Evolutionary conservation across 2,329 filamentous ascomycete species (phyloP).

Genomic region (Monosporascus cannonballus): DNA sequence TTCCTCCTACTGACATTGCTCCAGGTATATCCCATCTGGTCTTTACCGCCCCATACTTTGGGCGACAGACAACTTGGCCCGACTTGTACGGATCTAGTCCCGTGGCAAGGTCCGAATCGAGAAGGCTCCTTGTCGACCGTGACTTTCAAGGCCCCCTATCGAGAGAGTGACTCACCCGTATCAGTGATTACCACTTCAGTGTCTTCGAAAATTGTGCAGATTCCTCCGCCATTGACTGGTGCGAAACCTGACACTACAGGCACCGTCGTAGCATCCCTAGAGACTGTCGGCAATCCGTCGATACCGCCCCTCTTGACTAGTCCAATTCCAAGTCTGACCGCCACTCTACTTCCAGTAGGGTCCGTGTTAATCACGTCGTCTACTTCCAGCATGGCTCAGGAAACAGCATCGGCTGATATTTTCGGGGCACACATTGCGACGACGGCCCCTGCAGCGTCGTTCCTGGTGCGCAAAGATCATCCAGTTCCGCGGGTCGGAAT

Average conservation of each 20-base stretch:
- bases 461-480: slow-evolving; percentile 47
- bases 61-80: slow-evolving; percentile 2
- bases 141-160: slow-evolving; percentile 8
- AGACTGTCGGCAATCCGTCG: slow-evolving; percentile 19
- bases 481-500: slow-evolving; percentile 52
- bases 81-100: slow-evolving; percentile 1
- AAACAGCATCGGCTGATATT: slow-evolving; percentile 35
- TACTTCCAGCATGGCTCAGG: slow-evolving; percentile 18
- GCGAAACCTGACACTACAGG: slow-evolving; percentile 26
- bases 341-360: slow-evolving; percentile 21
- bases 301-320: slow-evolving; percentile 22
- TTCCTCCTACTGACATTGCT: slow-evolving; percentile 21
- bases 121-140: slow-evolving; percentile 11
- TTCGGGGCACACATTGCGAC: slow-evolving; percentile 51
- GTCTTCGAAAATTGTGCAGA: slow-evolving; percentile 27
- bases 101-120: slow-evolving; percentile 4
- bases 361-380: slow-evolving; percentile 10
- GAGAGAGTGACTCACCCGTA: slow-evolving; percentile 20
- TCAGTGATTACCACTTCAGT: slow-evolving; percentile 25
- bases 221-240: slow-evolving; percentile 23
- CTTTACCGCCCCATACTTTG: slow-evolving; percentile 11
- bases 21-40: slow-evolving; percentile 16
- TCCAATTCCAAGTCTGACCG: slow-evolving; percentile 31
- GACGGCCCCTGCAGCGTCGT: slow-evolving; percentile 41
- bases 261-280: slow-evolving; percentile 25